Percentiles rank a stretch among this genome's conserved stretches.
Evolutionary conservation across 495 filamentous ascomycete genomes (phyloP).

Genomic region (Penicillium roqueforti): DNA sequence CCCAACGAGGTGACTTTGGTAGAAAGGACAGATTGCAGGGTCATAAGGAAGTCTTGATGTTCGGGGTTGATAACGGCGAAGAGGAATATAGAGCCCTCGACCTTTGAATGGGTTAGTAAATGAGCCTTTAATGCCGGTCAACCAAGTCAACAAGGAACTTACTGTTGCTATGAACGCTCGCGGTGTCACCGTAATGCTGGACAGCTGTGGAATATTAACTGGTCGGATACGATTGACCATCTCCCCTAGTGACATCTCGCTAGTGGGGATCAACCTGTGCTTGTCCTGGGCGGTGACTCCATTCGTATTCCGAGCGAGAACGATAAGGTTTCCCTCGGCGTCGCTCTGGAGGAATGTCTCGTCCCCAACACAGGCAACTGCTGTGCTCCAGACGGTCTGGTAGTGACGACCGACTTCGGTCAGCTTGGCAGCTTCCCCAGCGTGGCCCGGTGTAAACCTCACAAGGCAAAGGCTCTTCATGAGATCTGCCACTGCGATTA

Average conservation of each 20-base stretch:
- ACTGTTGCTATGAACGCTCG: constrained; percentile 88
- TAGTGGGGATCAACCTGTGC: constrained; percentile 64
- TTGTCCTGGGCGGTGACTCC: constrained; percentile 73
- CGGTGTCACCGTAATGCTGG: constrained; percentile 65
- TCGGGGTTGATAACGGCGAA: constrained; percentile 68
- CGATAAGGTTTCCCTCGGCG: constrained; percentile 78
- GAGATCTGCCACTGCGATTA: constrained; percentile 82
- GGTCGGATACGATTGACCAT: constrained; percentile 82
- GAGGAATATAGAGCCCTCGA: constrained; percentile 88
- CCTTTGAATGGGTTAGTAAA: constrained; percentile 42
- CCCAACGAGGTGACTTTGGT: constrained; percentile 63
- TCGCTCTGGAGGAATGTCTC: constrained; percentile 78
- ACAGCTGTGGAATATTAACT: constrained; percentile 54
- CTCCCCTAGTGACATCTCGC: constrained; percentile 82
- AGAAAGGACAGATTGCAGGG: constrained; percentile 69
- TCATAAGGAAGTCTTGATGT: constrained; percentile 75
- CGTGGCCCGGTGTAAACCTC: constrained; percentile 52
- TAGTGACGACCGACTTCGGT: constrained; percentile 76
- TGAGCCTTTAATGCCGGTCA: background rate
- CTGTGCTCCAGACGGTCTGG: constrained; percentile 76
- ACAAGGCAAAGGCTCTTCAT: constrained; percentile 89
- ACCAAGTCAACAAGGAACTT: constrained; percentile 31
- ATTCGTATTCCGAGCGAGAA: constrained; percentile 64
- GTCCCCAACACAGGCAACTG: constrained; percentile 64
- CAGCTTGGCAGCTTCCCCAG: constrained; percentile 47